A percentile compares a stretch with the other conserved stretches of the same genome.
phyloP scores from a whole-genome alignment of 371 early-diverging fungal species.

The Mucor lusitanicus region DNA sequence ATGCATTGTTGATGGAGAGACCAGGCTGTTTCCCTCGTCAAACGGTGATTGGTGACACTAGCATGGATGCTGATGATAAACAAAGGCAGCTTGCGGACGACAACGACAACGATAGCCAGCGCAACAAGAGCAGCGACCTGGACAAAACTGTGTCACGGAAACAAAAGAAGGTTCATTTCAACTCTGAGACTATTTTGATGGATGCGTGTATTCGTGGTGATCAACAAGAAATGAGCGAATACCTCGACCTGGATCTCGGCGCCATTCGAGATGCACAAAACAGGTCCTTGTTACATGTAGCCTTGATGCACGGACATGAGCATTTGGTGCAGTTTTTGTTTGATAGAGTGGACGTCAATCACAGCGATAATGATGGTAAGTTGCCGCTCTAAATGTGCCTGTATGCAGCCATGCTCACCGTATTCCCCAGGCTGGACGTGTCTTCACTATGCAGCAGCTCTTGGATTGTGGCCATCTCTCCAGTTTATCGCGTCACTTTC shows the following conservation, averaged over 20 bases:
- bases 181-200: conserved; percentile 35
- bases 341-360: conserved; percentile 37
- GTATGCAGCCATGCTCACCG: neutral
- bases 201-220: conserved; percentile 49
- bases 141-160: conserved; percentile 11
- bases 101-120: neutral
- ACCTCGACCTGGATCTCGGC: neutral
- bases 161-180: conserved; percentile 41
- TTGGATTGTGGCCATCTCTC: conserved; percentile 42
- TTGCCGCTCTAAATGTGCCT: too few species aligned
- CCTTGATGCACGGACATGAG: conserved; percentile 42
- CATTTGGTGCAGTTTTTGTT: conserved; percentile 28
- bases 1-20: conserved; percentile 1
- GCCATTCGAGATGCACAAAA: conserved; percentile 20
- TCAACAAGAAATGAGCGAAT: conserved; percentile 20
- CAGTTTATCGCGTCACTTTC: conserved; percentile 29
- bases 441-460: conserved; percentile 48
- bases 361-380: conserved; percentile 43
- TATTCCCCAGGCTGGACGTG: conserved; percentile 46
- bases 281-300: conserved; percentile 34
- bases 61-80: conserved; percentile 1
- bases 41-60: neutral
- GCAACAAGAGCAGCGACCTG: neutral
- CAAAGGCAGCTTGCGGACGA: neutral
- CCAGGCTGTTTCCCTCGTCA: conserved; percentile 22